Base-by-base conservation (phyloP, 1,284 basidiomycete genomes). In the Marasmius sp. region DNA sequence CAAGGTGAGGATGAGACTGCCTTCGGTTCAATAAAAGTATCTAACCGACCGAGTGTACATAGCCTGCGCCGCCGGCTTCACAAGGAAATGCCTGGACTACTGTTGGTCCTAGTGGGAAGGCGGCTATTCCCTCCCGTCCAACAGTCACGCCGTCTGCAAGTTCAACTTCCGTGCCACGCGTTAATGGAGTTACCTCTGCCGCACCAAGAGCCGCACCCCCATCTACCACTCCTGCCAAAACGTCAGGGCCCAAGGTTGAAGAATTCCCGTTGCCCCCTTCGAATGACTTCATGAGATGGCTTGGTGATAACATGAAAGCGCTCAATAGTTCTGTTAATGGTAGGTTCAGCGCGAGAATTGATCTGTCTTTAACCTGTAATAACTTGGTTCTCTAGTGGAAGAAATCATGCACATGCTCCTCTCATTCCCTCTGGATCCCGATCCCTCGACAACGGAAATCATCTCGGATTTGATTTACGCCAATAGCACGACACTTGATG, bases 401-500 rank as follows among this genome's bases (percentile, higher is more conserved):
- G 95, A 97, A 68, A 94, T 97, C 71, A 88, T 94, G 71, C 87
- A 89, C 51, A 96, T 98, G 92, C 78, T 96, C 20, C 82, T 97
- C 33, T 88, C 91, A 1, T 97, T 97, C 81, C 93, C 95, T 7
- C 75, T 97, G 50, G 94, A 97, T 68, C 92, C 94, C 11, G 92
- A 95, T 66, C 77, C 86, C 45, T 83, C 88, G 4, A 92, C 91
- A 1, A 77, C 89, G 45, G 95, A 97, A 76, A 89, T 97, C 71
- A 97, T 98, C 65, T 91, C 92, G 20, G 95, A 97, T 72, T 81
- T 89, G 49, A 93, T 99, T 60, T 99, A 99, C 72, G 91, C 93
- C 45, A 95, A 92, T 70, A 95, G 93, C 69, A 92, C 93, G 27
- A 99, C 94, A 1, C 84, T 99, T 47, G 95, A 99, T 70, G 97